Conservation (phyloP, 768 basidiomycete species). For the Tylopilus vinaceipallidus region DNA sequence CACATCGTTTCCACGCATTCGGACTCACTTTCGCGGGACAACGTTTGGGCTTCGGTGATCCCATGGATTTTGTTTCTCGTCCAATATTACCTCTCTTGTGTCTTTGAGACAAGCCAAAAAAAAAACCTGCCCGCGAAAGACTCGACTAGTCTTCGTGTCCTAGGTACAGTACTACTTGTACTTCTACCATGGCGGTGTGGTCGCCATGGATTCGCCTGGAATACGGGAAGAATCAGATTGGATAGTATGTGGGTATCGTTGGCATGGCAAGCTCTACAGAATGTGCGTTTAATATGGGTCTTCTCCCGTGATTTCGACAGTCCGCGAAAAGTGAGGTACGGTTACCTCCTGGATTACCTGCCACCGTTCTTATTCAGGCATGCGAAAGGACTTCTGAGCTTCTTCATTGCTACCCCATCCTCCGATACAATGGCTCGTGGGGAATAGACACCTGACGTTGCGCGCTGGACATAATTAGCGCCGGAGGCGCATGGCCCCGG, state of each 20-base stretch:
- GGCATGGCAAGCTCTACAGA: background rate
- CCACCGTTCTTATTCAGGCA: background rate
- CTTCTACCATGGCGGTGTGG: background rate
- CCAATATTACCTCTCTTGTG: too few species aligned
- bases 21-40: too few species aligned
- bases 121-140: constrained; percentile 1
- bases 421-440: background rate
- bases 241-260: background rate
- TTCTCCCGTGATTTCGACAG: background rate
- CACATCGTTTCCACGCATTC: background rate
- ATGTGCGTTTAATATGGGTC: background rate
- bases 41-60: too few species aligned
- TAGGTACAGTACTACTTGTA: too few species aligned
- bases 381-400: background rate
- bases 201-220: background rate
- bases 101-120: too few species aligned
- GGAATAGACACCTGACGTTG: background rate
- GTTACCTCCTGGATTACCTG: too few species aligned
- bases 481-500: background rate
- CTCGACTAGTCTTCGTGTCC: too few species aligned
- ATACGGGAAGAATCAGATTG: background rate
- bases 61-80: too few species aligned
- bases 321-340: too few species aligned
- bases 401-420: background rate
- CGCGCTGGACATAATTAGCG: background rate